Evolutionary conservation across 768 basidiomycete genomes (phyloP).

Genomic region (Lentinula guzmanii): DNA sequence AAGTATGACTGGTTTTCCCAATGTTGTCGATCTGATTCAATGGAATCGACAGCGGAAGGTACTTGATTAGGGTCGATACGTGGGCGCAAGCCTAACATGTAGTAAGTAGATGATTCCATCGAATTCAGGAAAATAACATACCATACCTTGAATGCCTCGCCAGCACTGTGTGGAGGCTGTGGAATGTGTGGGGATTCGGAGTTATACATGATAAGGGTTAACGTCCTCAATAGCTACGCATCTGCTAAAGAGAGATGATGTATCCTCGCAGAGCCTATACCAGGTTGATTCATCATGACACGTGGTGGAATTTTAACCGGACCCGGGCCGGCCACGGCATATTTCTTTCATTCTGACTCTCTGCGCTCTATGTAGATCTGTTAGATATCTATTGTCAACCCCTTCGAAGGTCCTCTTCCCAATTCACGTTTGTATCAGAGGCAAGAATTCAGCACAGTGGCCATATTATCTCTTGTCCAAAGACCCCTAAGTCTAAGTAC

Average conservation of each 20-base stretch:
- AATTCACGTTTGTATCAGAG: too few relatives aligned
- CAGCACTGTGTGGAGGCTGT: slow-evolving; percentile 66
- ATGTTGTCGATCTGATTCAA: slow-evolving; percentile 72
- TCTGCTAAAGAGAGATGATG: not conserved
- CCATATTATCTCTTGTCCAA: too few relatives aligned
- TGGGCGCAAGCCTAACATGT: slow-evolving; percentile 57
- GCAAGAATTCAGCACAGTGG: too few relatives aligned
- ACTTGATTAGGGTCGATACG: slow-evolving; percentile 86
- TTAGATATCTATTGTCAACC: too few relatives aligned
- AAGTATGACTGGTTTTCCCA: slow-evolving; percentile 71
- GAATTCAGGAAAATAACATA: not conserved
- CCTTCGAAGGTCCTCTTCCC: too few relatives aligned
- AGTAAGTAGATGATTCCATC: not conserved
- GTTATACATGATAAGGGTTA: not conserved
- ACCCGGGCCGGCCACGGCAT: too few relatives aligned
- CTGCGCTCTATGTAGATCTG: too few relatives aligned
- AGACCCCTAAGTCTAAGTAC: too few relatives aligned
- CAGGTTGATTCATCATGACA: not conserved
- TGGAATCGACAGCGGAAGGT: slow-evolving; percentile 81
- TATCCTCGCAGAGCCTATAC: too few relatives aligned
- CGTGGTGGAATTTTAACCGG: too few relatives aligned
- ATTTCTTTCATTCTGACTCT: too few relatives aligned
- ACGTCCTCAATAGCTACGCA: not conserved
- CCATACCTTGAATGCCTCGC: slow-evolving; percentile 38
- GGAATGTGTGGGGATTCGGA: slow-evolving; percentile 36